Conservation (phyloP, 148 eudicot genomes). For the Spergularia bocconei region DNA sequence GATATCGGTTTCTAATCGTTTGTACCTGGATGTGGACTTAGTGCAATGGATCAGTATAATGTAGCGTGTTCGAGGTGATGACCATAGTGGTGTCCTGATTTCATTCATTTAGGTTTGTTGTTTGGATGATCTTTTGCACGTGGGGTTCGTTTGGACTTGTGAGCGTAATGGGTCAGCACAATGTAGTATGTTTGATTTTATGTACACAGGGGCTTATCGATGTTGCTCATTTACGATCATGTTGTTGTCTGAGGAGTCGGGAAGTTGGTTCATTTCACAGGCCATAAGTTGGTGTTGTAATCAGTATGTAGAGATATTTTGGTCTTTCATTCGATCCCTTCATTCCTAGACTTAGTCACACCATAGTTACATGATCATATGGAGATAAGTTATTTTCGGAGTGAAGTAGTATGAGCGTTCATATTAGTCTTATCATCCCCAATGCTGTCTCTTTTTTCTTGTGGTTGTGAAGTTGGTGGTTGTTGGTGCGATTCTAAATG, state of each 20-base stretch:
- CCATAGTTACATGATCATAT: not conserved
- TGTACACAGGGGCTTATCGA: not conserved
- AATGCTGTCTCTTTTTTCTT: not conserved
- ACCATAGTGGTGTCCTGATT: too few species aligned
- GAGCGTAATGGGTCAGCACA: not conserved
- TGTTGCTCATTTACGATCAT: not conserved
- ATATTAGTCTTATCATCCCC: not conserved
- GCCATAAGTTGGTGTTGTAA: not conserved
- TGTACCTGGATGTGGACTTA: too few species aligned
- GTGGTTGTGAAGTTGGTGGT: not conserved
- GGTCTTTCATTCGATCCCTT: not conserved
- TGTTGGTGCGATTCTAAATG: not conserved
- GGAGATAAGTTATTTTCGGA: not conserved
- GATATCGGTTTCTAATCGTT: not conserved
- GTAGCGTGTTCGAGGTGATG: too few species aligned
- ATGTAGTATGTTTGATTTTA: not conserved
- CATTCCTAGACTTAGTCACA: not conserved
- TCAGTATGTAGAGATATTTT: not conserved
- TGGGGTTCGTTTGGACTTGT: not conserved
- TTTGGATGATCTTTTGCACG: not conserved
- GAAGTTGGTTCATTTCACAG: not conserved
- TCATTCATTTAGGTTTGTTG: too few species aligned
- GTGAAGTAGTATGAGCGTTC: not conserved
- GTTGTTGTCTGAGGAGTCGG: not conserved
- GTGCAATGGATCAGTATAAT: too few species aligned